Percentiles rank a stretch among this genome's conserved stretches.
Evolutionary conservation across 352 stramenopile species (phyloP).

Genomic region (Phytophthora gonapodyides): DNA sequence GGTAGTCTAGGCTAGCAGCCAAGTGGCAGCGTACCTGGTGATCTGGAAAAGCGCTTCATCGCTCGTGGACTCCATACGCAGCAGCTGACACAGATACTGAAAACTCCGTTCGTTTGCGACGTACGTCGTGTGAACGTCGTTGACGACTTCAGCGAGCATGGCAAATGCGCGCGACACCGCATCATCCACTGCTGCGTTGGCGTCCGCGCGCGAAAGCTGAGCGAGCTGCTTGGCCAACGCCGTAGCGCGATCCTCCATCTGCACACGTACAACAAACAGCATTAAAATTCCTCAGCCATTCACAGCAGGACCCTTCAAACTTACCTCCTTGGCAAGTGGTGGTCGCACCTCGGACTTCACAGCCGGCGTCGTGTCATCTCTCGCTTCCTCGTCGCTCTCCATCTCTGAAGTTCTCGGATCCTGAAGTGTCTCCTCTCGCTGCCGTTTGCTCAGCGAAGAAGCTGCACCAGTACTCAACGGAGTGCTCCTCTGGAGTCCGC

Average conservation of each 20-base stretch:
- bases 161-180: slow-evolving; percentile 34
- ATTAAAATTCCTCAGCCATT: neutral
- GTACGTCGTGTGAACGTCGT: slow-evolving; percentile 60
- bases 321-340: slow-evolving; percentile 38
- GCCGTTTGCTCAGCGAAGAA: slow-evolving; percentile 20
- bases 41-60: slow-evolving; percentile 70
- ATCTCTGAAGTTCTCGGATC: neutral
- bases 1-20: neutral
- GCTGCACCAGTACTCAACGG: neutral
- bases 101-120: slow-evolving; percentile 61
- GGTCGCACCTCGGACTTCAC: slow-evolving; percentile 22
- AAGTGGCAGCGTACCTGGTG: slow-evolving; percentile 37
- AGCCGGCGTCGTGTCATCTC: neutral
- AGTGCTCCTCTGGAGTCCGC: neutral
- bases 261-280: slow-evolving; percentile 7
- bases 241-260: slow-evolving; percentile 53
- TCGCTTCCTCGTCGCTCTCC: slow-evolving; percentile 13
- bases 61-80: slow-evolving; percentile 52
- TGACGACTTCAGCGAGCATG: slow-evolving; percentile 66
- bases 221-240: slow-evolving; percentile 51
- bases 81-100: slow-evolving; percentile 40
- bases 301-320: neutral
- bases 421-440: slow-evolving; percentile 8
- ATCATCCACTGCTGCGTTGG: slow-evolving; percentile 32
- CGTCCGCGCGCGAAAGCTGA: slow-evolving; percentile 42